Evolutionary conservation across 805 yeast genomes (phyloP).

Genomic region (Clavispora asparagi): DNA sequence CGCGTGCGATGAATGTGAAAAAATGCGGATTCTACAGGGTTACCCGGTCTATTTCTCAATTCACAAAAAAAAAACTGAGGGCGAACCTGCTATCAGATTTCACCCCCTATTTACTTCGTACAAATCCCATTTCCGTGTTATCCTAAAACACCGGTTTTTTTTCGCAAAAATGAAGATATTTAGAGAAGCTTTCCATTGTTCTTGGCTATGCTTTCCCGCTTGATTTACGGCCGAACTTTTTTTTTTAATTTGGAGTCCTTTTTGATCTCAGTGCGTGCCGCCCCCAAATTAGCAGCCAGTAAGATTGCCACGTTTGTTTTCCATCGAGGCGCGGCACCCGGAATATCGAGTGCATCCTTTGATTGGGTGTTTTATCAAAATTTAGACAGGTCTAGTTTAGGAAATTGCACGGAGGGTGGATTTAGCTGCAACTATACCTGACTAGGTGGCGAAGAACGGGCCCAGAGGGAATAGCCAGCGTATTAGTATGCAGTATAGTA

Average conservation of each 20-base stretch:
- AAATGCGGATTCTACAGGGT: neutral
- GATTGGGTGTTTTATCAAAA: neutral
- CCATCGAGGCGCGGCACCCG: neutral
- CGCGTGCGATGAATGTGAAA: neutral
- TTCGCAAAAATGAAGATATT: neutral
- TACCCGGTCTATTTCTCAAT: neutral
- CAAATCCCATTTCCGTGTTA: neutral
- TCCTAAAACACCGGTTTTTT: neutral
- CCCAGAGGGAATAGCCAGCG: neutral
- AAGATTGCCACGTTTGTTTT: neutral
- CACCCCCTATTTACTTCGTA: neutral
- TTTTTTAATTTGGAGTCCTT: neutral
- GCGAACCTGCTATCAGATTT: neutral
- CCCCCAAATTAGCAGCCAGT: constrained; percentile 1
- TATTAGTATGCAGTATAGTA: constrained; percentile 9
- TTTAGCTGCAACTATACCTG: neutral
- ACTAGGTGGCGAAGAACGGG: neutral
- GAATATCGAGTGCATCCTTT: neutral
- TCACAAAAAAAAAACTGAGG: neutral
- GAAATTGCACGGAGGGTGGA: neutral
- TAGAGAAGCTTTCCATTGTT: too few relatives aligned
- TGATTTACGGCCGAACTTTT: too few relatives aligned
- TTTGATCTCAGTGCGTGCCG: neutral
- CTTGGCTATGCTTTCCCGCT: too few relatives aligned
- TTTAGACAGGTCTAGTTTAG: neutral